phyloP scores from a whole-genome alignment of 2,329 filamentous ascomycete genomes.

The Pseudogymnoascus sp. region DNA sequence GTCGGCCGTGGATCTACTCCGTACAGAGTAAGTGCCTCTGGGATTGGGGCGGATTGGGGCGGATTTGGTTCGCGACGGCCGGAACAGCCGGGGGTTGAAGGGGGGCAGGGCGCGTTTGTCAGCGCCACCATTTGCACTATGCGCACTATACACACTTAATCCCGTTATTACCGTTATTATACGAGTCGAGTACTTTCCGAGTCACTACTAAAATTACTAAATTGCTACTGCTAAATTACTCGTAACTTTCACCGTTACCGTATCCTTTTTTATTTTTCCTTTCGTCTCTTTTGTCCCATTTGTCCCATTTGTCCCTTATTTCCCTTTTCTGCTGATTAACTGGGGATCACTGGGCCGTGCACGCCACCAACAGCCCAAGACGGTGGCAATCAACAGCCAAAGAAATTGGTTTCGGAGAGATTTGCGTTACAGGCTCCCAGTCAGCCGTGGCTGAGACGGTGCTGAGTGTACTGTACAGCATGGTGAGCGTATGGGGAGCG shows the following conservation, averaged over 20 bases:
- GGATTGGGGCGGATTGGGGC: not conserved
- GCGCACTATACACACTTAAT: not conserved
- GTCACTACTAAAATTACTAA: too few species aligned
- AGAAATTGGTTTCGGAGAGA: not conserved
- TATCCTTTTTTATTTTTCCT: not conserved
- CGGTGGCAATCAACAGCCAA: not conserved
- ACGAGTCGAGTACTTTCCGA: not conserved
- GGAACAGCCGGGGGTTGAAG: slow-evolving; percentile 4
- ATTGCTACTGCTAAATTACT: not conserved
- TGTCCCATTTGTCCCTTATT: not conserved
- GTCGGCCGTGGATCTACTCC: not conserved
- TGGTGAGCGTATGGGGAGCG: too few species aligned
- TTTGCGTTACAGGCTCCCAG: not conserved
- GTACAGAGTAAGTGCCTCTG: not conserved
- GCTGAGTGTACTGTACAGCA: too few species aligned
- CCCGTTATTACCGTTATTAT: not conserved
- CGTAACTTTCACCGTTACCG: not conserved
- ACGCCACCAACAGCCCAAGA: not conserved
- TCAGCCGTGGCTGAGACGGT: not conserved
- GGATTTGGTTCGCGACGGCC: not conserved
- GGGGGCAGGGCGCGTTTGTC: slow-evolving; percentile 8
- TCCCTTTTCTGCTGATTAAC: not conserved
- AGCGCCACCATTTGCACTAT: slow-evolving; percentile 1
- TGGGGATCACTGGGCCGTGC: not conserved
- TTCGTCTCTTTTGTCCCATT: too few species aligned